phyloP scores from a whole-genome alignment of 164 flowering plant genomes.

The Vitis rupestris region DNA sequence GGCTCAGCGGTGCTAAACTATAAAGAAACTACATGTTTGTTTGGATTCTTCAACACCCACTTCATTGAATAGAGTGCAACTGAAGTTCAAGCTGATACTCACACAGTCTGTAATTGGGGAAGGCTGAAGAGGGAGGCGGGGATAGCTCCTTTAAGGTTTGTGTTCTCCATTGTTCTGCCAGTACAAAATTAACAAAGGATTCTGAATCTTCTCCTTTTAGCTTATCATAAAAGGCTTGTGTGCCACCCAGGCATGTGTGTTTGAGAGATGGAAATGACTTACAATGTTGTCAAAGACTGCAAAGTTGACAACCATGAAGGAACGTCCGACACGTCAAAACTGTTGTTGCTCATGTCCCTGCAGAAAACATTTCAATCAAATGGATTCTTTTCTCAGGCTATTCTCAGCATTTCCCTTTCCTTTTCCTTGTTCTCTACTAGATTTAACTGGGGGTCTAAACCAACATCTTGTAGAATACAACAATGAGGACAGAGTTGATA shows the following conservation, averaged over 20 bases:
- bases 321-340: constrained; percentile 38
- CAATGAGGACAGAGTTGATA: background rate
- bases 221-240: no score
- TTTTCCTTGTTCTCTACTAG: no score
- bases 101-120: constrained; percentile 55
- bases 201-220: no score
- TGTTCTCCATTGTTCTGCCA: constrained; percentile 47
- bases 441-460: no score
- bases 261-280: constrained; percentile 19
- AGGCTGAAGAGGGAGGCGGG: constrained; percentile 45
- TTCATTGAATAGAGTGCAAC: no score
- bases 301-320: constrained; percentile 54
- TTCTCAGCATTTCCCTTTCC: no score
- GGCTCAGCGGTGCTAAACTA: no score
- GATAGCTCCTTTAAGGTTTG: constrained; percentile 46
- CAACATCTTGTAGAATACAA: no score
- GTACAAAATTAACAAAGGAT: background rate
- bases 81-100: constrained; percentile 23
- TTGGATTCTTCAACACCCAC: no score
- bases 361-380: constrained; percentile 6
- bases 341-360: constrained; percentile 71
- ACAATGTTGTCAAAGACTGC: constrained; percentile 57
- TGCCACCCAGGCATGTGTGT: no score
- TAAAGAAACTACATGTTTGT: no score
- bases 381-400: no score